Evolutionary conservation across 106 monocot species (phyloP).

Genomic region (Acorus calamus): DNA sequence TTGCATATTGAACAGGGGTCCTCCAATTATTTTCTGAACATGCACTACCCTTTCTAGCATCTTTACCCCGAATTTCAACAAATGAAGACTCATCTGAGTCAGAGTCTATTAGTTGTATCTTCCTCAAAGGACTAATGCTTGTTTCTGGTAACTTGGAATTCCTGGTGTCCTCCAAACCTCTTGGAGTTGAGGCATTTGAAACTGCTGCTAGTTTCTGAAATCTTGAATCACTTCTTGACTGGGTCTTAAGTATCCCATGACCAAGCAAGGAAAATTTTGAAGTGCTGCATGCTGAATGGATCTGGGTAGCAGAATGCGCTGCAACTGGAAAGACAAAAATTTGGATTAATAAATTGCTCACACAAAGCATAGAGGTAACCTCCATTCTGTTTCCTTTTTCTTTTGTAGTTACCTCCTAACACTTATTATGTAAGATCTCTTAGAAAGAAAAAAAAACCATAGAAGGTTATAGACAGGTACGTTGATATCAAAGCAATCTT

Average conservation of each 20-base stretch:
- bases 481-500: too few relatives aligned
- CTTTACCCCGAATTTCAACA: slow-evolving; percentile 9
- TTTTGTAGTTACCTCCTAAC: too few relatives aligned
- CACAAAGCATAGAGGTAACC: too few relatives aligned
- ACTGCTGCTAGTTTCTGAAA: slow-evolving; percentile 13
- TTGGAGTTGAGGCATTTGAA: slow-evolving; percentile 20
- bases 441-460: too few relatives aligned
- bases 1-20: neutral
- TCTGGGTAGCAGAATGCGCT: slow-evolving; percentile 32
- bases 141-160: slow-evolving; percentile 45
- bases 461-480: too few relatives aligned
- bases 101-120: slow-evolving; percentile 63
- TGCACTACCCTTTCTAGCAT: slow-evolving; percentile 4
- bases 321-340: slow-evolving; percentile 6
- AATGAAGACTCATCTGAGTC: slow-evolving; percentile 51
- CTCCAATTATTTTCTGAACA: neutral
- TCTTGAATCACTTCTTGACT: slow-evolving; percentile 35
- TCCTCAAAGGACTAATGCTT: slow-evolving; percentile 66
- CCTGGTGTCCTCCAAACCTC: slow-evolving; percentile 34
- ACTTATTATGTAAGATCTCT: too few relatives aligned
- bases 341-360: neutral
- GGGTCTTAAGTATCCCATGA: slow-evolving; percentile 27
- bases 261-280: slow-evolving; percentile 48
- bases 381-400: too few relatives aligned
- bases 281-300: slow-evolving; percentile 19